Base-by-base conservation (phyloP, 495 filamentous ascomycete genomes). In the Neurospora terricola region DNA sequence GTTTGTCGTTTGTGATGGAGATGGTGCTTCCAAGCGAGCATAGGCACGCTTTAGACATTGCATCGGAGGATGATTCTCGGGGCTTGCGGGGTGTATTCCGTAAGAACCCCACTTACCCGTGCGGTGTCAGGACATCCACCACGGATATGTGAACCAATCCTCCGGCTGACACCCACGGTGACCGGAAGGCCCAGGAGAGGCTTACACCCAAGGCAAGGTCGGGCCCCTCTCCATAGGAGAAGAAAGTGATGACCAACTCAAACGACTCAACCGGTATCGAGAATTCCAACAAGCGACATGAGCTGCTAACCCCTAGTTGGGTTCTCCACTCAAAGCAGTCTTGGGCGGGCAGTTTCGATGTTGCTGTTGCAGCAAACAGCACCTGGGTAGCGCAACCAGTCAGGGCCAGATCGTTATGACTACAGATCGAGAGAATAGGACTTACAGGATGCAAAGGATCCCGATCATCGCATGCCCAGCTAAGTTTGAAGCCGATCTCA, bases 391-490 rank as follows among this genome's bases (percentile, higher is more conserved):
- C 42, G 30, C 6, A 37, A 36, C 5, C 14, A 3, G 21, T 54
- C 36, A 40, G 5, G 30, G 23, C 39, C 3, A 10, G 27, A 6
- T 62, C 23, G 38, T 37, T 40, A 68, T 48, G 18, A 38, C 12
- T 0, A 34, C 16, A 69, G 18, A 69, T 2, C 6, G 18, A 6
- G 40, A 73, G n/a, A 45, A 69, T 1, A 5, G n/a, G 8, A 45
- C 74, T 75, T 43, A 73, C 79, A 77, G 79, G 73, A 70, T 78
- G 74, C 9, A 70, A 70, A 0, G 76, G 77, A 34, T 79, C 77
- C 37, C 75, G 69, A 69, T 78, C 78, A 42, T 80, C 76, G 54
- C 77, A 80, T 37, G 73, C 75, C 77, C 79, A 80, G 36, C 75
- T 43, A 11, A 80, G 16, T 45, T 73, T 66, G 48, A 80, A 78